Evolutionary conservation across 169 alveolate genomes (phyloP), one percentile per base, ranked within the genome.

Genomic region (Cryptosporidium ubiquitum): DNA sequence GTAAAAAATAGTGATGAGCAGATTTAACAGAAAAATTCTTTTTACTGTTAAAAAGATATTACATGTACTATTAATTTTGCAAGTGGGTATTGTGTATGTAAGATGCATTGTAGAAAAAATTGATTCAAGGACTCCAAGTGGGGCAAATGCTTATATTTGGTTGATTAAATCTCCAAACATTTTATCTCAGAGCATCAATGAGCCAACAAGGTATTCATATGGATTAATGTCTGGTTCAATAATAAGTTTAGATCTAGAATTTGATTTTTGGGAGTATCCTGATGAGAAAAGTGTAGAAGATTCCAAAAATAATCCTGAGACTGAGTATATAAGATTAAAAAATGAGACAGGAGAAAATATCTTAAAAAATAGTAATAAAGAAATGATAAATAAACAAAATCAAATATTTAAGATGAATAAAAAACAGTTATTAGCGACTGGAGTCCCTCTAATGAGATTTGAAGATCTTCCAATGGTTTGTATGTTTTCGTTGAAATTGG

Each of bases 71-170:
- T 3, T 64, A 6, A n/a, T 64, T 33, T 35, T 64, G 9, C 49
- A 64, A 33, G 71, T 64, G 42, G 71, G 52, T 3, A 64, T 64
- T 26, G 0, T 29, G 26, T 64, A 29, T 69, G 84, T 47, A 29
- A 26, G 14, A 2, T 79, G 89, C 55, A 29, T 79, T 20, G 68
- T 79, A 10, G 89, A 79, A 33, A 79, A 79, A 44, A 79, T 79
- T 37, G 89, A 79, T 29, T 79, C 89, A 16, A 79, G 35, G 40
- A 79, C 75, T 12, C 40, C 64, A 6, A 39, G 79, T 26, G 79
- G 89, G 7, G 3, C 75, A 47, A 79, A 79, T 79, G 89, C 79
- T 3, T 79, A 79, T 39, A 79, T 79, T 79, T 79, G 89, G 89
- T 29, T 79, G 20, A 64, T 79, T 31, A 79, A 79, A 33, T 79